Evolutionary conservation across 2,329 filamentous ascomycete genomes (phyloP).

Genomic region (Exophiala sp.): DNA sequence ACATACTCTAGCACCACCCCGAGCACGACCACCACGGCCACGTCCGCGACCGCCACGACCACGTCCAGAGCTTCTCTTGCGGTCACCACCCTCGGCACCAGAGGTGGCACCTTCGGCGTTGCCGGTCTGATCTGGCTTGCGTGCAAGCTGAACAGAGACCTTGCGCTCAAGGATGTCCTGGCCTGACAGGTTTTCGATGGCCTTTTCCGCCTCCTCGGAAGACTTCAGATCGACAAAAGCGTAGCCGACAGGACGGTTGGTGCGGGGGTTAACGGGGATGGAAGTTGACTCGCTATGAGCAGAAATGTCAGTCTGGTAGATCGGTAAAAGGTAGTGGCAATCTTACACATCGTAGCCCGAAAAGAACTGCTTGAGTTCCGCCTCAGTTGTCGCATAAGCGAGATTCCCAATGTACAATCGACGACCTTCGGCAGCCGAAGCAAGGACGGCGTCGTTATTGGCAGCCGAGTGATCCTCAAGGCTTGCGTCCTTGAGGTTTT

Average conservation of each 20-base stretch:
- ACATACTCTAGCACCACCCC: conserved; percentile 40
- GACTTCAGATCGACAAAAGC: conserved; percentile 98
- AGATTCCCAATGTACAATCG: conserved; percentile 99
- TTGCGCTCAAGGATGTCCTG: conserved; percentile 98
- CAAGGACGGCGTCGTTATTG: conserved; percentile 85
- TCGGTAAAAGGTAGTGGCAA: conserved; percentile 34
- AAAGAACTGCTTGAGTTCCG: conserved; percentile 99
- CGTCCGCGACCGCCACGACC: conserved; percentile 60
- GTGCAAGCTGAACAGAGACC: conserved; percentile 97
- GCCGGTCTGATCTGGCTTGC: conserved; percentile 87
- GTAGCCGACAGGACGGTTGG: conserved; percentile 96
- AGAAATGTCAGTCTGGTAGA: not conserved
- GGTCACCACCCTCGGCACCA: conserved; percentile 59
- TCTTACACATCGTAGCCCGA: conserved; percentile 97
- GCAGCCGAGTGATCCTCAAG: conserved; percentile 61
- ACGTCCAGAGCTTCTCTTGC: conserved; percentile 55
- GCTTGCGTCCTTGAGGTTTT: conserved; percentile 64
- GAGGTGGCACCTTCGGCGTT: conserved; percentile 71
- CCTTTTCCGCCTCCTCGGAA: conserved; percentile 88
- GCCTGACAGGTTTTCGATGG: conserved; percentile 91
- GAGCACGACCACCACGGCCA: conserved; percentile 65
- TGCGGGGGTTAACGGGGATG: conserved; percentile 98
- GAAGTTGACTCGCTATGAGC: conserved; percentile 84
- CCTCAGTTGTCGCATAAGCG: conserved; percentile 99
- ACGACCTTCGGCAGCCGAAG: conserved; percentile 97